A percentile compares a stretch with the other conserved stretches of the same genome.
phyloP scores from a whole-genome alignment of 352 stramenopile genomes.

The Globisporangium abappressorium region DNA sequence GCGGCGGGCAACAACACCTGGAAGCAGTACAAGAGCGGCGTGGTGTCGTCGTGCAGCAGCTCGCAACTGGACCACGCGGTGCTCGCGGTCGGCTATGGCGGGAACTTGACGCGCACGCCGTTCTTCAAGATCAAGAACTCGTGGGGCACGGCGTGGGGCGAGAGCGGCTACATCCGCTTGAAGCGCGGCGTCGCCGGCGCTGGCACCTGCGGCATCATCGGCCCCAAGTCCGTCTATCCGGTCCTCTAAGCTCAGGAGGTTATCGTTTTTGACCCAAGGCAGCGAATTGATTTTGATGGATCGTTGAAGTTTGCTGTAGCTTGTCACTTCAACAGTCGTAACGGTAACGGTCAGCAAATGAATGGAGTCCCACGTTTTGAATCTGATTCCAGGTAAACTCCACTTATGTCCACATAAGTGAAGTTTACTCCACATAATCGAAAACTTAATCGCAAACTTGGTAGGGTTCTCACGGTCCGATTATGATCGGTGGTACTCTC shows the following conservation, averaged over 20 bases:
- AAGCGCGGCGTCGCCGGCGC: conserved; percentile 67
- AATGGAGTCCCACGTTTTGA: background rate
- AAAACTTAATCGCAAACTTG: background rate
- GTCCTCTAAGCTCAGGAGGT: conserved; percentile 24
- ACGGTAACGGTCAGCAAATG: background rate
- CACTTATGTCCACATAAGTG: too few species aligned
- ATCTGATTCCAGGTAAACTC: background rate
- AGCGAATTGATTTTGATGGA: background rate
- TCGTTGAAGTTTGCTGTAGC: background rate
- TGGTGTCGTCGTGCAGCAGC: conserved; percentile 80
- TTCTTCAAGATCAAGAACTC: conserved; percentile 98
- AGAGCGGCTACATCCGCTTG: conserved; percentile 93
- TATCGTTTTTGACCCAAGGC: background rate
- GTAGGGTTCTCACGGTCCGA: background rate
- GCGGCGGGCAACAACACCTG: conserved; percentile 94
- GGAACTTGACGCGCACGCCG: conserved; percentile 24
- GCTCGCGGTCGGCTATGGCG: conserved; percentile 94
- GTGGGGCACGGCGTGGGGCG: conserved; percentile 93
- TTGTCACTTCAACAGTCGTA: background rate
- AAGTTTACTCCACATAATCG: too few species aligned
- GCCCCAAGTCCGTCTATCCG: conserved; percentile 58
- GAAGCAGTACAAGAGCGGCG: conserved; percentile 96
- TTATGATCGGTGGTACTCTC: background rate
- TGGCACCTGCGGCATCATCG: conserved; percentile 55
- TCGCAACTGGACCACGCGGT: conserved; percentile 97